Percentiles rank a stretch among this genome's conserved stretches.
Conservation (phyloP, 768 basidiomycete species). For the Tricholoma furcatifolium region DNA sequence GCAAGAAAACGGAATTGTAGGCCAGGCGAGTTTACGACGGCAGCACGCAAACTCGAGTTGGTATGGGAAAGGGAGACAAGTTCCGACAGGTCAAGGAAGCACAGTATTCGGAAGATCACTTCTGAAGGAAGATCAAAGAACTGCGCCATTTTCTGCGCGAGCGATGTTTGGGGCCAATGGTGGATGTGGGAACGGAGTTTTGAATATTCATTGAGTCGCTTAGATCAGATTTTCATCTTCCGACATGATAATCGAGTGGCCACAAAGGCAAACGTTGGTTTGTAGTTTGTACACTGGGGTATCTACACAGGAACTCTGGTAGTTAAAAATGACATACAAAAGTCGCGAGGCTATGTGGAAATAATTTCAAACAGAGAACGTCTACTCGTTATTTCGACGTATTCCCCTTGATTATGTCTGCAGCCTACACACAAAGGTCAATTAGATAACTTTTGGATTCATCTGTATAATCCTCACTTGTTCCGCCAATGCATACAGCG, state of each 20-base stretch:
- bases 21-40: not conserved
- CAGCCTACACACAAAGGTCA: slow-evolving; percentile 11
- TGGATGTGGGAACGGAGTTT: no score
- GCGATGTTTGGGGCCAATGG: no score
- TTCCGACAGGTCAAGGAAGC: not conserved
- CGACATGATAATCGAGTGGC: no score
- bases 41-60: not conserved
- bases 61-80: not conserved
- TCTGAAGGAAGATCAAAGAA: not conserved
- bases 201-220: no score
- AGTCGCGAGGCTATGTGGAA: no score
- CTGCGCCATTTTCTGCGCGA: not conserved
- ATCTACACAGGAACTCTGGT: no score
- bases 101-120: not conserved
- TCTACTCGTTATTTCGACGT: no score
- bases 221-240: no score
- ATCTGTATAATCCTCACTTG: slow-evolving; percentile 12
- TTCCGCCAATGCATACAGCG: slow-evolving; percentile 24
- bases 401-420: slow-evolving; percentile 12
- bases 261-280: no score
- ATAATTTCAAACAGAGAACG: no score
- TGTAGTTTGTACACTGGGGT: no score
- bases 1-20: not conserved
- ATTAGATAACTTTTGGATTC: not conserved
- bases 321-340: no score